Evolutionary conservation across 2,329 filamentous ascomycete genomes (phyloP).

Genomic region (Hypoxylon sp.): DNA sequence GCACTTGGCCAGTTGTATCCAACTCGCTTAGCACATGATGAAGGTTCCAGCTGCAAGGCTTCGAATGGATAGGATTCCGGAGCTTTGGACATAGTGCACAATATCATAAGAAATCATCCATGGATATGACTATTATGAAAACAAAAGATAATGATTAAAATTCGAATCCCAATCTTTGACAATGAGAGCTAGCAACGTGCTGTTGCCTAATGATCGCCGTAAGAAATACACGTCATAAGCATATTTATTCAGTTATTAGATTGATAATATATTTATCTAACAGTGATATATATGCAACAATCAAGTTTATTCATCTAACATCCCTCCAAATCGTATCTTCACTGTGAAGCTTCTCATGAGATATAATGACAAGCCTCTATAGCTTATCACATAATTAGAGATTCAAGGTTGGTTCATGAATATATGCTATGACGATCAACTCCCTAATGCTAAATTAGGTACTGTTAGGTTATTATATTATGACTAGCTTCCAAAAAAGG

Average conservation of each 20-base stretch:
- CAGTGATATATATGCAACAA: too few relatives aligned
- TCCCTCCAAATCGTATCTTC: too few relatives aligned
- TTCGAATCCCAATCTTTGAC: not conserved
- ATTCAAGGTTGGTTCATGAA: too few relatives aligned
- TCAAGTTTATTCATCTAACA: too few relatives aligned
- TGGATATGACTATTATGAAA: not conserved
- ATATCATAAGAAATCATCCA: not conserved
- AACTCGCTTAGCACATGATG: constrained; percentile 50
- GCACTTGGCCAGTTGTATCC: constrained; percentile 52
- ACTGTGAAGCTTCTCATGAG: too few relatives aligned
- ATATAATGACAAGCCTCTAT: too few relatives aligned
- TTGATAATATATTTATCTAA: too few relatives aligned
- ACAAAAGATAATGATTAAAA: not conserved
- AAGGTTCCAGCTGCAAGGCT: constrained; percentile 51
- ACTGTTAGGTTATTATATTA: too few relatives aligned
- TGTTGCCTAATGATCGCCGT: not conserved
- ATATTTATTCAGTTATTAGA: constrained; percentile 1
- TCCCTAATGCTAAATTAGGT: too few relatives aligned
- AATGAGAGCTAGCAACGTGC: not conserved
- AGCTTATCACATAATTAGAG: too few relatives aligned
- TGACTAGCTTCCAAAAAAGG: too few relatives aligned
- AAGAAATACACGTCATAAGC: not conserved
- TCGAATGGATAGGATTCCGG: constrained; percentile 37
- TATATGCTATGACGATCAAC: too few relatives aligned
- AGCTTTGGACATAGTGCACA: constrained; percentile 7